Conservation (phyloP, 768 basidiomycete species). For the Holtermanniella nyarrowii region DNA sequence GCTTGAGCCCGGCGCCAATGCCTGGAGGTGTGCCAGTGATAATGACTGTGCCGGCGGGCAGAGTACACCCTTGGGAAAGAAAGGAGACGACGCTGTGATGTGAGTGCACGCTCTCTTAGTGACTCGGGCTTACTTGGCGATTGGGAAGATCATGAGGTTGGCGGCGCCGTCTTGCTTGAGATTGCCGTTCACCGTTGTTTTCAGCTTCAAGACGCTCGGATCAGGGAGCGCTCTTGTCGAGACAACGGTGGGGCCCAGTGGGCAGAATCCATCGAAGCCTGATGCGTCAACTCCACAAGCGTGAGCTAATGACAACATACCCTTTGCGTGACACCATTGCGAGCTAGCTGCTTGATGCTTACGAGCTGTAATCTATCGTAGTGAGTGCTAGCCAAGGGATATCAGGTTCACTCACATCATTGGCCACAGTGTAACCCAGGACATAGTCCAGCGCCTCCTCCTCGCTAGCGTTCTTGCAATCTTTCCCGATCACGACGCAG, state of each 20-base stretch:
- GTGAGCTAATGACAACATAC: not conserved
- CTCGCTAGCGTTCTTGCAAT: constrained; percentile 65
- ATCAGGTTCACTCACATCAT: constrained; percentile 5
- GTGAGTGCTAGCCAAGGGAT: not conserved
- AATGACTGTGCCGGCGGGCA: constrained; percentile 70
- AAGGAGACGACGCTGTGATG: constrained; percentile 47
- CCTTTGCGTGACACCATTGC: constrained; percentile 20
- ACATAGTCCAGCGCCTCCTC: constrained; percentile 72
- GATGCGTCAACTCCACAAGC: constrained; percentile 14
- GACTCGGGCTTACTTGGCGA: constrained; percentile 12
- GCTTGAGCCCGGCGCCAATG: constrained; percentile 66
- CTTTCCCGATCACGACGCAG: constrained; percentile 62
- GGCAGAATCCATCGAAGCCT: constrained; percentile 36
- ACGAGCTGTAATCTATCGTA: constrained; percentile 5
- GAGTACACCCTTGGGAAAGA: constrained; percentile 74
- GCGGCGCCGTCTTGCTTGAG: constrained; percentile 13
- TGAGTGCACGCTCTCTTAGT: not conserved
- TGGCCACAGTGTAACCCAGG: constrained; percentile 48
- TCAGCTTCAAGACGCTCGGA: constrained; percentile 14
- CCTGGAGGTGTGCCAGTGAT: constrained; percentile 63
- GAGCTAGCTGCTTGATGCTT: constrained; percentile 11
- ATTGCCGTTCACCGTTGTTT: constrained; percentile 13
- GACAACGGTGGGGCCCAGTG: constrained; percentile 35
- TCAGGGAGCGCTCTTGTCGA: constrained; percentile 15
- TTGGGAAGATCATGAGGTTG: constrained; percentile 14